These are phyloP conservation scores for Naganishia randhawae DNA, from an alignment of 768 basidiomycete genomes.

Conservation along the genomic window DNA sequence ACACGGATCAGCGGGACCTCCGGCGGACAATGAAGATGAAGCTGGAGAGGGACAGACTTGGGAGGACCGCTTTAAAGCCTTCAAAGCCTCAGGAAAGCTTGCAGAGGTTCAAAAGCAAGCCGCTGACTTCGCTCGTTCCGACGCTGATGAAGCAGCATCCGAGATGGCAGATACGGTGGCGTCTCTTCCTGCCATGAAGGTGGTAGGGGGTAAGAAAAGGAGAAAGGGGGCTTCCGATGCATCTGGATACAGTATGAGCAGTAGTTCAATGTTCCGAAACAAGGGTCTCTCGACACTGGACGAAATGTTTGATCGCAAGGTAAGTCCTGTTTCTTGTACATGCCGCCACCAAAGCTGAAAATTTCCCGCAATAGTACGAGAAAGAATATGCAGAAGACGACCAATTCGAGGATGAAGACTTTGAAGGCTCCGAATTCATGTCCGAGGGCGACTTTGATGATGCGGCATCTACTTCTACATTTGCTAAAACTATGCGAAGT, in stretches of 20 bases:
- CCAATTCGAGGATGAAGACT: slow-evolving; percentile 61
- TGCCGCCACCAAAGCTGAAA: not conserved
- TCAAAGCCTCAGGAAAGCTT: slow-evolving; percentile 58
- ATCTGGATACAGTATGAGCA: slow-evolving; percentile 95
- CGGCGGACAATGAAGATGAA: slow-evolving; percentile 45
- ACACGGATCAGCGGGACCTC: slow-evolving; percentile 39
- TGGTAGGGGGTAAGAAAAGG: slow-evolving; percentile 70
- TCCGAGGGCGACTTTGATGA: slow-evolving; percentile 53
- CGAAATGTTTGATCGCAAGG: slow-evolving; percentile 82
- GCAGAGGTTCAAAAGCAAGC: slow-evolving; percentile 46
- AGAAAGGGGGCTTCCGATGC: slow-evolving; percentile 74
- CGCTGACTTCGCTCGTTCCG: slow-evolving; percentile 38
- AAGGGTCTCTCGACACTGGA: slow-evolving; percentile 82
- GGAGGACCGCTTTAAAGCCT: slow-evolving; percentile 75
- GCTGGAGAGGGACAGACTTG: slow-evolving; percentile 57
- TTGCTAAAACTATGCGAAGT: slow-evolving; percentile 33
- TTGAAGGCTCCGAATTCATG: slow-evolving; percentile 45
- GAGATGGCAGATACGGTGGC: slow-evolving; percentile 68
- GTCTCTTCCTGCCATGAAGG: slow-evolving; percentile 68
- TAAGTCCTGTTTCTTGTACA: slow-evolving; percentile 46
- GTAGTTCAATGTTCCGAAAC: slow-evolving; percentile 90
- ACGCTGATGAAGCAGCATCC: slow-evolving; percentile 54
- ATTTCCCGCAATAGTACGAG: slow-evolving; percentile 44
- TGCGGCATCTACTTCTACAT: slow-evolving; percentile 36
- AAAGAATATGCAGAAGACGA: slow-evolving; percentile 55